These are phyloP conservation scores for Pseudocercospora macadamiae DNA, from an alignment of 2,329 filamentous ascomycete genomes.

Conservation along the genomic window DNA sequence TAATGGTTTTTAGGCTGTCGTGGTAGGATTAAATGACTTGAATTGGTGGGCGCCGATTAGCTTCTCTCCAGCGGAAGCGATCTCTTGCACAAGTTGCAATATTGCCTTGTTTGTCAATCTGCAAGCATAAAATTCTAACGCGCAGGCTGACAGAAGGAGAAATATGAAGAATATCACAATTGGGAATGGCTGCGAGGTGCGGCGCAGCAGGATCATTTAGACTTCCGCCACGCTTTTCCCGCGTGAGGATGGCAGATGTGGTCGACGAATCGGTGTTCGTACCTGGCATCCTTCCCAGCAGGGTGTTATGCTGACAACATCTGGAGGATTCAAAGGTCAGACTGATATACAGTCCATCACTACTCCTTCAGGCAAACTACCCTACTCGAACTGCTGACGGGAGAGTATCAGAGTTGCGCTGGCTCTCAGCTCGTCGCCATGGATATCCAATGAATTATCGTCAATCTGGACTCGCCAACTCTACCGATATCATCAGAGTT, in stretches of 20 bases:
- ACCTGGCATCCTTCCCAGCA: neutral
- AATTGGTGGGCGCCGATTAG: neutral
- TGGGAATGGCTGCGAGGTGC: too few species aligned
- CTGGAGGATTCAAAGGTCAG: neutral
- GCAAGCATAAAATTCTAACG: too few species aligned
- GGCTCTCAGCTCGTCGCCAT: neutral
- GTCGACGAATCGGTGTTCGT: neutral
- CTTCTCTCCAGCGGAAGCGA: too few species aligned
- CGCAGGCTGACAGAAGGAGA: too few species aligned
- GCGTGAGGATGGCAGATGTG: neutral
- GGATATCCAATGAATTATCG: neutral
- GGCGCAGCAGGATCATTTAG: constrained; percentile 2
- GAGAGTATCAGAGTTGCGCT: constrained; percentile 1
- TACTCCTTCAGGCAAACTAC: neutral
- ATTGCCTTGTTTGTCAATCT: too few species aligned
- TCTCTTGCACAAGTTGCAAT: too few species aligned
- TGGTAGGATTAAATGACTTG: neutral
- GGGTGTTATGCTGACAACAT: neutral
- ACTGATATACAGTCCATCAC: neutral
- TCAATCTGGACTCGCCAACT: neutral
- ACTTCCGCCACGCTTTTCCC: neutral
- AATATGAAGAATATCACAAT: too few species aligned
- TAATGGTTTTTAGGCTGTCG: neutral
- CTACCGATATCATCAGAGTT: neutral
- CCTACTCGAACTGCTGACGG: neutral